Evolutionary conservation across 2,329 filamentous ascomycete genomes (phyloP), one percentile per base, ranked within the genome.

Genomic region (Raffaelea albimanens): DNA sequence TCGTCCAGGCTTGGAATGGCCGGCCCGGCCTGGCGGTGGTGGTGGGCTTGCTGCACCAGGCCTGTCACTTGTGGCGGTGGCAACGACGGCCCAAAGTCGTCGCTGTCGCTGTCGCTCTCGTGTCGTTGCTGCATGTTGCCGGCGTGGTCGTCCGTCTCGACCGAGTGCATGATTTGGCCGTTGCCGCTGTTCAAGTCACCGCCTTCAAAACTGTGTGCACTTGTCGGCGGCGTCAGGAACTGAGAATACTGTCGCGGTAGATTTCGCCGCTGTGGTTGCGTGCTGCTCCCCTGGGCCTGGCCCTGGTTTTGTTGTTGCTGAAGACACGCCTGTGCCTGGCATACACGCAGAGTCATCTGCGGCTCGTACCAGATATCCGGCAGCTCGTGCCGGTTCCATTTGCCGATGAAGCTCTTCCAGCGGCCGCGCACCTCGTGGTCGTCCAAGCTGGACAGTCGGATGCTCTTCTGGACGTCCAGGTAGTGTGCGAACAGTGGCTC

Each of bases 311-410:
- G 34, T 16, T 38, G 34, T 7, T 19, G 8, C 39, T 40, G 39
- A 14, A 21, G 34, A 4, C 41, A 16, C 23, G 3, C 25, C 10
- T 67, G 73, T 53, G 71, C 62, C 8, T 45, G 50, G 2, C 53
- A 43, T 5, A 55, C 49, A 5, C 56, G 51, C 44, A 57, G 46
- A 52, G 87, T 79, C 53, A 81, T 85, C 49, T 76, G 76, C 8
- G 89, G 85, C 59, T 94, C 87, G 65, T 97, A 98, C 91, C 91
- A 98, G 42, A 87, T 87, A 63, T 91, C 84, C 4, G 86, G 84
- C 53, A 97, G 71, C 67, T 91, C 87, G 60, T 82, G 84, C 57
- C 80, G 78, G 68, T 98, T 98, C 91, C 93, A 98, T 71, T 89
- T 91, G 4, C 77, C 73, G 13, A 91, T 63, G 58, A 97, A 98